Base-by-base conservation (phyloP, 371 early-diverging fungal species). In the Lichtheimia corymbifera region DNA sequence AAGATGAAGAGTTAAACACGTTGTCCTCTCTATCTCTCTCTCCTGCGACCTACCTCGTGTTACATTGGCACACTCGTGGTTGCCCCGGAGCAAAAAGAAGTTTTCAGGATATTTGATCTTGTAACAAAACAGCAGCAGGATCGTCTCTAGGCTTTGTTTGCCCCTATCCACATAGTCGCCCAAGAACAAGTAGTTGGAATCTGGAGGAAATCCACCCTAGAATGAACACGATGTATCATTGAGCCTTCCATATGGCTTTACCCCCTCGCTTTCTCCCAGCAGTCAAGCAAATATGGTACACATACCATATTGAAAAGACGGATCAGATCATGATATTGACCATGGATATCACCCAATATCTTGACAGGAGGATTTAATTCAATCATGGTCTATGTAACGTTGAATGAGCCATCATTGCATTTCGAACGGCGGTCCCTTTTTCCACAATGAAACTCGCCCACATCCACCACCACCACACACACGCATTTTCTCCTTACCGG, bases 101-200 rank as follows among this genome's bases (percentile, higher is more conserved):
- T 94, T 93, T 64, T 96, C 89, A 5, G 93, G 94, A 73, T 90
- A 93, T 73, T 95, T 96, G 73, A 98, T 91, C 84, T 98, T 98
- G 83, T 95, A 96, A 56, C 93, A 90, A 60, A 97, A 82, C 45
- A 98, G 82, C 55, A 97, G 79, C 59, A 89, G 83, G 64, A 98
- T 97, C 6, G 96, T 95, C 76, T 98, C 99, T n/a, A 98, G 79
- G 55, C 89, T 88, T 74, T 96, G 95, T 67, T 97, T 95, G 49
- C 99, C 99, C 47, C 99, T 86, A 73, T 98, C 96, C 20, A 98
- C 99, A 79, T 97, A 98, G 71, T 98, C 99, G 35, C 97, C 97
- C 59, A 98, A 72, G 77, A 98, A 97, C 47, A 98, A 77, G 68
- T 93, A 97, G 84, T 91, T 96, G 73, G 88, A 82, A 67, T 81